phyloP scores from a whole-genome alignment of 2,329 filamentous ascomycete species.

The Stagonosporopsis vannaccii region DNA sequence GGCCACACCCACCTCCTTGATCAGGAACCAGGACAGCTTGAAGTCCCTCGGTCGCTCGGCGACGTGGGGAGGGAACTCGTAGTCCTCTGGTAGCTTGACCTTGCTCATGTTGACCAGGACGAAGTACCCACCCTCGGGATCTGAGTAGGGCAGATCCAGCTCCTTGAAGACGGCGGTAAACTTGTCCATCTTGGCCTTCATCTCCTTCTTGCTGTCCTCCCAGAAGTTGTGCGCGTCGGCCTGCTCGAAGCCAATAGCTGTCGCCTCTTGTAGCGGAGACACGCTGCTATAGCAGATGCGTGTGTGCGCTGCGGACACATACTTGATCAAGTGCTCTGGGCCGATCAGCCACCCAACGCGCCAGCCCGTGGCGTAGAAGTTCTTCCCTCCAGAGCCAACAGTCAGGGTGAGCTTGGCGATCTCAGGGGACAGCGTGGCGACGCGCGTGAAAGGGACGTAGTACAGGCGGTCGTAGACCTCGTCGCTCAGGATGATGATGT shows the following conservation, averaged over 20 bases:
- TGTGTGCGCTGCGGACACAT: slow-evolving; percentile 91
- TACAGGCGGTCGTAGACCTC: slow-evolving; percentile 89
- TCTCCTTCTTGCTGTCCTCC: slow-evolving; percentile 81
- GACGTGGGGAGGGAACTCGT: slow-evolving; percentile 89
- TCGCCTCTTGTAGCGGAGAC: slow-evolving; percentile 91
- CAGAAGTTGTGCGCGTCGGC: slow-evolving; percentile 88
- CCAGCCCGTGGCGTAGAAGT: slow-evolving; percentile 98
- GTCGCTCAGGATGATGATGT: slow-evolving; percentile 82
- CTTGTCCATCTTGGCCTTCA: slow-evolving; percentile 85
- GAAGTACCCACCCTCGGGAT: slow-evolving; percentile 97
- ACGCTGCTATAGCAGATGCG: slow-evolving; percentile 96
- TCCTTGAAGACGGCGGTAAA: slow-evolving; percentile 74
- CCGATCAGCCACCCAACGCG: slow-evolving; percentile 95
- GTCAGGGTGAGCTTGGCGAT: slow-evolving; percentile 88
- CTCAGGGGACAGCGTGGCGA: slow-evolving; percentile 89
- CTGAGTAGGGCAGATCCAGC: slow-evolving; percentile 70
- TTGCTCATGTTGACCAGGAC: slow-evolving; percentile 92
- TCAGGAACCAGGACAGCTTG: slow-evolving; percentile 94
- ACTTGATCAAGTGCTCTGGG: slow-evolving; percentile 84
- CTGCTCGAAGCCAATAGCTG: slow-evolving; percentile 91
- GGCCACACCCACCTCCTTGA: slow-evolving; percentile 93
- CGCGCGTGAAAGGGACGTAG: slow-evolving; percentile 93
- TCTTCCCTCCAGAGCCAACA: slow-evolving; percentile 95
- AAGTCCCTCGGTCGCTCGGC: slow-evolving; percentile 88
- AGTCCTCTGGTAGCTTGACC: slow-evolving; percentile 81